A percentile compares a stretch with the other conserved stretches of the same genome.
phyloP scores from a whole-genome alignment of 2,329 filamentous ascomycete genomes.

The Fusarium sp. region DNA sequence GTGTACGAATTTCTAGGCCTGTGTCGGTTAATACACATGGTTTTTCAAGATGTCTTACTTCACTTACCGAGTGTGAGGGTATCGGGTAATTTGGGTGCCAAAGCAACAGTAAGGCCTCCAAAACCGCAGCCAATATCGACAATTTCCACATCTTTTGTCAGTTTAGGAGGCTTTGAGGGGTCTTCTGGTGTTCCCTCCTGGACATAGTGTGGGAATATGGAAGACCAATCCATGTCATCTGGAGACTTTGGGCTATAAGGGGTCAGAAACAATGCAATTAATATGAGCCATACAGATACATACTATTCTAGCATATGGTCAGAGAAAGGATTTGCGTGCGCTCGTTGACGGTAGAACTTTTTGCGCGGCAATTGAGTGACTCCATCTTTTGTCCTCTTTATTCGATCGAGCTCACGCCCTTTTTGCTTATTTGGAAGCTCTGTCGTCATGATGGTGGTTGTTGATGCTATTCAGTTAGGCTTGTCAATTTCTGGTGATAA shows the following conservation, averaged over 20 bases:
- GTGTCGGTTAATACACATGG: conserved; percentile 12
- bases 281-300: conserved; percentile 13
- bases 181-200: conserved; percentile 54
- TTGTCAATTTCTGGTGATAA: conserved; percentile 21
- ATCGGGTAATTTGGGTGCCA: conserved; percentile 84
- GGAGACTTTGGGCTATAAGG: conserved; percentile 78
- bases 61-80: conserved; percentile 82
- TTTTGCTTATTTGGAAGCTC: conserved; percentile 65
- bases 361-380: conserved; percentile 83
- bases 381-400: conserved; percentile 63
- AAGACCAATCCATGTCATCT: conserved; percentile 89
- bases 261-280: conserved; percentile 25
- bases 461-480: conserved; percentile 10
- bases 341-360: conserved; percentile 95
- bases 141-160: conserved; percentile 80
- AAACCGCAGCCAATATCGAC: conserved; percentile 98
- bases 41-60: background rate
- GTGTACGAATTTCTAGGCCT: conserved; percentile 93
- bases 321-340: conserved; percentile 98
- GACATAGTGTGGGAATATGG: conserved; percentile 82
- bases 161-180: conserved; percentile 42
- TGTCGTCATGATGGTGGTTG: conserved; percentile 46
- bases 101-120: conserved; percentile 87
- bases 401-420: conserved; percentile 75
- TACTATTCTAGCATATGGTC: conserved; percentile 93